Evolutionary conservation across 192 early-diverging fungal genomes (phyloP).

Genomic region (Phycomyces nitens): DNA sequence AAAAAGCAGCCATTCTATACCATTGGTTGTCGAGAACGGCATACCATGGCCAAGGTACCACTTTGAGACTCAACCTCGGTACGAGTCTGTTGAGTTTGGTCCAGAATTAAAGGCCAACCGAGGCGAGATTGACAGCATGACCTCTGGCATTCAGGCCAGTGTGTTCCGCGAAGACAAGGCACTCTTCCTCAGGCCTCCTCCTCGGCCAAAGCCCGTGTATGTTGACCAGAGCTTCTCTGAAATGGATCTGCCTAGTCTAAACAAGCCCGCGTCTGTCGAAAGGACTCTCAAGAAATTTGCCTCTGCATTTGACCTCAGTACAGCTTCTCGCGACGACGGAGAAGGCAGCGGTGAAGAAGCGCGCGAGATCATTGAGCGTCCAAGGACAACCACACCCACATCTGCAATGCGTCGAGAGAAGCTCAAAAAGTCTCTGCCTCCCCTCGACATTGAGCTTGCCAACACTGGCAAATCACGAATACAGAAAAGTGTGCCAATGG

Average conservation of each 20-base stretch:
- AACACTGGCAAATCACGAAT: conserved; percentile 2
- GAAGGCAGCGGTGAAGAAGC: background rate
- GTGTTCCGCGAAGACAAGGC: too few species aligned
- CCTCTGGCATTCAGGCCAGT: too few species aligned
- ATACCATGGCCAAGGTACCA: too few species aligned
- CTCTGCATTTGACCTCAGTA: conserved; percentile 26
- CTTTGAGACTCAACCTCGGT: too few species aligned
- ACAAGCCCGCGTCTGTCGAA: background rate
- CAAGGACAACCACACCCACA: conserved; percentile 16
- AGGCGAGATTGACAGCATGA: too few species aligned
- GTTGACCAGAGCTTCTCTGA: background rate
- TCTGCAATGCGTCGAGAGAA: background rate
- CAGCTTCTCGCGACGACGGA: background rate
- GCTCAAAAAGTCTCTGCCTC: background rate
- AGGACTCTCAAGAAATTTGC: conserved; percentile 16
- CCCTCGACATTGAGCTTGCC: conserved; percentile 26
- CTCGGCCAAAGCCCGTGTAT: too few species aligned
- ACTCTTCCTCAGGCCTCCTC: too few species aligned
- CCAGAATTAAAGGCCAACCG: too few species aligned
- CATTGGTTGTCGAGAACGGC: too few species aligned
- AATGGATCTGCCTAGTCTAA: background rate
- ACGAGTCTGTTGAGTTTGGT: too few species aligned
- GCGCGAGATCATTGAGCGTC: background rate
- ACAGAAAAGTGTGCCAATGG: background rate
- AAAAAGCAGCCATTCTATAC: too few species aligned